Percentiles rank a stretch among this genome's conserved stretches.
Conservation (phyloP, 306 rosid genomes). For the Castanopsis chinensis region DNA sequence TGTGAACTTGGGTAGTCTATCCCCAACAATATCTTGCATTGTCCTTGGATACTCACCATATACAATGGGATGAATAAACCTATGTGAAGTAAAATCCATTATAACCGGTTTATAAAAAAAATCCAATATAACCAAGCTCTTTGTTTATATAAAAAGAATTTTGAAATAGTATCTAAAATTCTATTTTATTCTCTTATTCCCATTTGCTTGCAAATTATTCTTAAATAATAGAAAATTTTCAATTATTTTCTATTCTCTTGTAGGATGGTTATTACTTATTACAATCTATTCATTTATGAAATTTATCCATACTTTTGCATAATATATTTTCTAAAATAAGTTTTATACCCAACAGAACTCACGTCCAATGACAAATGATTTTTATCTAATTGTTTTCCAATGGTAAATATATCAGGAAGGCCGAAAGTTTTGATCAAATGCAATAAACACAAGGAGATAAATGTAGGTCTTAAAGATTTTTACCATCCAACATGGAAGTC, state of each 20-base stretch:
- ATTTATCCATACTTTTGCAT: too few species aligned
- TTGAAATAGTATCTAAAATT: neutral
- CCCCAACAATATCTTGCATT: slow-evolving; percentile 66
- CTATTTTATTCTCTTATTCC: neutral
- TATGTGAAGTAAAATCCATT: slow-evolving; percentile 18
- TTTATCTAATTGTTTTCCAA: neutral
- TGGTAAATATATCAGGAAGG: neutral
- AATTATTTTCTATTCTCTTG: too few species aligned
- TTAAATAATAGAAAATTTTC: too few species aligned
- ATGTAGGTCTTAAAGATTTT: slow-evolving; percentile 6
- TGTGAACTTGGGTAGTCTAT: slow-evolving; percentile 83
- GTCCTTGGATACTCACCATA: slow-evolving; percentile 93
- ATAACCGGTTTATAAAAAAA: neutral
- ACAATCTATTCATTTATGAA: too few species aligned
- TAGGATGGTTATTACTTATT: too few species aligned
- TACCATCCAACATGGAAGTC: slow-evolving; percentile 97
- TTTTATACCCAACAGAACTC: neutral
- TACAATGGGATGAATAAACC: slow-evolving; percentile 91
- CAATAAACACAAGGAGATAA: neutral
- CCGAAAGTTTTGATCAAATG: neutral
- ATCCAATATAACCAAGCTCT: neutral
- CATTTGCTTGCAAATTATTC: neutral
- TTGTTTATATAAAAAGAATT: neutral
- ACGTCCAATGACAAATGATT: neutral
- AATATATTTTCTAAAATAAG: too few species aligned